Evolutionary conservation across 106 monocot species (phyloP).

Genomic region (Allium sativum): DNA sequence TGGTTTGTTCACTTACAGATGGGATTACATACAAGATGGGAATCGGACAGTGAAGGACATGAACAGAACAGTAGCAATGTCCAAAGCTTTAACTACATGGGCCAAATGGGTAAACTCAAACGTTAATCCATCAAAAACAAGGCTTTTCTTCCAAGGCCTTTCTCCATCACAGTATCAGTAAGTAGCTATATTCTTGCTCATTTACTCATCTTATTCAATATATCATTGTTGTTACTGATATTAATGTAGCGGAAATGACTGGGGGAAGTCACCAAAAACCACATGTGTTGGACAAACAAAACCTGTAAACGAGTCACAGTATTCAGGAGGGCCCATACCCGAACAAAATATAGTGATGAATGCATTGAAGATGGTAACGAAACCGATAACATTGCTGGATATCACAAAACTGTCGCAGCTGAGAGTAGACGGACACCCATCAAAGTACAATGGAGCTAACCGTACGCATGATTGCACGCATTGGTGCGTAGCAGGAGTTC

Average conservation of each 20-base stretch:
- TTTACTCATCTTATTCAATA: background rate
- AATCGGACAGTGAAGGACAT: conserved; percentile 20
- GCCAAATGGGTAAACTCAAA: conserved; percentile 34
- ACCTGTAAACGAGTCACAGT: background rate
- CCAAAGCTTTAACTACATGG: conserved; percentile 38
- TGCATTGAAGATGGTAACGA: background rate
- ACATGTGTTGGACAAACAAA: conserved; percentile 7
- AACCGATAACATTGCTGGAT: too few species aligned
- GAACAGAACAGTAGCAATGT: conserved; percentile 26
- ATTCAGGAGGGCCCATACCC: background rate
- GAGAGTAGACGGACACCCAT: too few species aligned
- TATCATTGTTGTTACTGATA: background rate
- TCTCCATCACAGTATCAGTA: conserved; percentile 28
- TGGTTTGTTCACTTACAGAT: conserved; percentile 11
- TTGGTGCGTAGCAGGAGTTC: too few species aligned
- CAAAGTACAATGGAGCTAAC: too few species aligned
- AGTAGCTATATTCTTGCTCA: background rate
- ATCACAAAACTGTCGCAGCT: too few species aligned
- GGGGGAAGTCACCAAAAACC: conserved; percentile 1
- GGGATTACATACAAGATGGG: conserved; percentile 41
- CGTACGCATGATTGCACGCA: too few species aligned
- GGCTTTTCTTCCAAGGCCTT: conserved; percentile 31
- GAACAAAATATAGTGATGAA: background rate
- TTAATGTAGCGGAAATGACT: conserved; percentile 13
- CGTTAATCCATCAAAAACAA: conserved; percentile 17